phyloP scores from a whole-genome alignment of 2,329 filamentous ascomycete species.

The Paracoccidioides brasiliensis region DNA sequence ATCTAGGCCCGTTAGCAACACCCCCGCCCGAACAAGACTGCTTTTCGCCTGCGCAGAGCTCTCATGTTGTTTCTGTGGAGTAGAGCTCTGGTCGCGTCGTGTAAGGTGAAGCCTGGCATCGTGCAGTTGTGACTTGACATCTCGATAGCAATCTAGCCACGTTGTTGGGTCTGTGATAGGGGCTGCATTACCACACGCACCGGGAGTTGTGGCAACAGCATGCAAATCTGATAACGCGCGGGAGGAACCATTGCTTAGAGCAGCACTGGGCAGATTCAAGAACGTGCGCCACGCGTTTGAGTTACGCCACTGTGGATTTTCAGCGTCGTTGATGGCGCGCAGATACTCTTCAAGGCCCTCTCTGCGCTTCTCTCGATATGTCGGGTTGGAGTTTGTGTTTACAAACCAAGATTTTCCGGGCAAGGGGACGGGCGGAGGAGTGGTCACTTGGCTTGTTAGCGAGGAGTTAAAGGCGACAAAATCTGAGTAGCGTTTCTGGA shows the following conservation, averaged over 20 bases:
- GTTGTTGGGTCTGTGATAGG: constrained; percentile 41
- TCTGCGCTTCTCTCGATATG: constrained; percentile 45
- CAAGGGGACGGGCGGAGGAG: constrained; percentile 40
- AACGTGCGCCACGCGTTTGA: constrained; percentile 46
- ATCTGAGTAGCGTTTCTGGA: constrained; percentile 53
- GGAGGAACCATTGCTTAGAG: constrained; percentile 20
- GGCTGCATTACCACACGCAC: constrained; percentile 18
- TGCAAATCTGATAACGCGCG: constrained; percentile 28
- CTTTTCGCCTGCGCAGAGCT: constrained; percentile 50
- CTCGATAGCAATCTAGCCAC: constrained; percentile 49
- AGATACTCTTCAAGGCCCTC: constrained; percentile 46
- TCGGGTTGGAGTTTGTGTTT: constrained; percentile 42
- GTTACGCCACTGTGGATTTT: constrained; percentile 46
- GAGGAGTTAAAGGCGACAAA: constrained; percentile 43
- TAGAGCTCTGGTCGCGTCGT: constrained; percentile 45
- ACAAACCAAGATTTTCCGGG: constrained; percentile 50
- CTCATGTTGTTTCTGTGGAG: constrained; percentile 48
- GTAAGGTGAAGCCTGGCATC: constrained; percentile 47
- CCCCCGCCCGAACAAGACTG: constrained; percentile 43
- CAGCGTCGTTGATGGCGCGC: constrained; percentile 41
- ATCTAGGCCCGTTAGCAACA: constrained; percentile 43
- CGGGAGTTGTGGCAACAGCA: constrained; percentile 29
- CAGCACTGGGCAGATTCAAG: constrained; percentile 39
- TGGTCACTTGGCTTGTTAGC: constrained; percentile 38
- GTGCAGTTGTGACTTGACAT: constrained; percentile 49